phyloP scores from a whole-genome alignment of 2,329 filamentous ascomycete genomes.

The Colletotrichum trifolii region DNA sequence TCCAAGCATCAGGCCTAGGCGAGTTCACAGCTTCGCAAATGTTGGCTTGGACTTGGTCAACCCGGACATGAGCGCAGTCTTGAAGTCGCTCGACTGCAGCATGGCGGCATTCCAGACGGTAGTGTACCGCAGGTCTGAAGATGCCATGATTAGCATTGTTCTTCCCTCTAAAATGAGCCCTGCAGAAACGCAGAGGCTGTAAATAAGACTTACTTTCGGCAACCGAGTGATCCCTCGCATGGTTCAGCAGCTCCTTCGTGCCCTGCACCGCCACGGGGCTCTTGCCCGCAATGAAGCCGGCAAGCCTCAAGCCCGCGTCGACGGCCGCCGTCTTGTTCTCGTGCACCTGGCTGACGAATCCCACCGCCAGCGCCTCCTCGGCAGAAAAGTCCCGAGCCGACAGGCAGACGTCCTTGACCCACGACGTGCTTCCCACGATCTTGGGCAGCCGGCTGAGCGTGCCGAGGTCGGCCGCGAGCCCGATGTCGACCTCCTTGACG shows the following conservation, averaged over 20 bases:
- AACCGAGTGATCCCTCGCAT: conserved; percentile 80
- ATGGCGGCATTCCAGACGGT: conserved; percentile 87
- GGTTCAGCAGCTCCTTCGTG: conserved; percentile 89
- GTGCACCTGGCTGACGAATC: conserved; percentile 75
- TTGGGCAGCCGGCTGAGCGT: conserved; percentile 80
- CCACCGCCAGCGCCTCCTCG: conserved; percentile 75
- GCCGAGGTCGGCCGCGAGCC: conserved; percentile 82
- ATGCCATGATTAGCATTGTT: conserved; percentile 5
- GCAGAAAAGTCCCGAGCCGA: conserved; percentile 76
- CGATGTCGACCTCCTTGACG: conserved; percentile 87
- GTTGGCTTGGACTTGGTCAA: conserved; percentile 82
- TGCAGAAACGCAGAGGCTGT: conserved; percentile 15
- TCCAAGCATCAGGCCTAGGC: no score
- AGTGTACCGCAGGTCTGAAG: conserved; percentile 79
- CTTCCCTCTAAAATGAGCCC: not conserved
- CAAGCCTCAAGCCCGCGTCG: conserved; percentile 70
- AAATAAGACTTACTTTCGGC: conserved; percentile 71
- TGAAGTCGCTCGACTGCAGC: conserved; percentile 83
- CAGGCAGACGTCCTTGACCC: conserved; percentile 83
- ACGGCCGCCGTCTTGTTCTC: conserved; percentile 73
- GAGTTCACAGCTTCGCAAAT: conserved; percentile 81
- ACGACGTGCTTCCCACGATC: conserved; percentile 75
- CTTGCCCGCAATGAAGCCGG: conserved; percentile 76
- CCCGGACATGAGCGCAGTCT: conserved; percentile 78
- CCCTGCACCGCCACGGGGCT: conserved; percentile 89